These are phyloP conservation scores for Lactuca saligna DNA, from an alignment of 129 eudicot species.

Conservation along the genomic window DNA sequence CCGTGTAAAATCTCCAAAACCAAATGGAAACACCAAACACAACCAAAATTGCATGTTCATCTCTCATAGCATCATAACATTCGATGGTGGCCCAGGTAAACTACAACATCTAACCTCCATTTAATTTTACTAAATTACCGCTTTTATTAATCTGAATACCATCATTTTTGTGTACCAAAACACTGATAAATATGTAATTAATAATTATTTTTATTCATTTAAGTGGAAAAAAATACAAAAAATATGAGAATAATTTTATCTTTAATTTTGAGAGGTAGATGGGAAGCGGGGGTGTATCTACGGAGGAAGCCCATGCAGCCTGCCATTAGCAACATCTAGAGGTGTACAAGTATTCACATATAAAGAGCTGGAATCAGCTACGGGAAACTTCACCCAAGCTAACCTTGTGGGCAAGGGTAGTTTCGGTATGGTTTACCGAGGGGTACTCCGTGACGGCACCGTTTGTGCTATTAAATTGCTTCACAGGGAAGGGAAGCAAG, in stretches of 20 bases:
- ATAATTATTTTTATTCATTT: too few species aligned
- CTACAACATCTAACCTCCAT: neutral
- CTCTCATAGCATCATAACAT: constrained; percentile 55
- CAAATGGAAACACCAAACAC: constrained; percentile 19
- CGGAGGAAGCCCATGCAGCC: constrained; percentile 42
- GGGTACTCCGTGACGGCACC: constrained; percentile 72
- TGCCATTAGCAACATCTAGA: constrained; percentile 40
- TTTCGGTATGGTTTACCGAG: constrained; percentile 69
- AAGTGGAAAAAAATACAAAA: too few species aligned
- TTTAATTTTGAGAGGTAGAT: constrained; percentile 22
- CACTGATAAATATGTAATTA: too few species aligned
- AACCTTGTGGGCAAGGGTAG: constrained; percentile 77
- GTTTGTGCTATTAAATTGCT: constrained; percentile 69
- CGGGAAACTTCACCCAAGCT: constrained; percentile 51
- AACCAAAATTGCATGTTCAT: constrained; percentile 53
- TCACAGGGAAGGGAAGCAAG: constrained; percentile 74
- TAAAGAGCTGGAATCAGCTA: constrained; percentile 75
- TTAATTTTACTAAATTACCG: neutral
- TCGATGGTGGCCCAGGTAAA: constrained; percentile 60
- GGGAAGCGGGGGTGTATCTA: constrained; percentile 56
- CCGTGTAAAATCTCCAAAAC: constrained; percentile 43
- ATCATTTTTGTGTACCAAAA: too few species aligned
- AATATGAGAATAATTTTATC: too few species aligned
- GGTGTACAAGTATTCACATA: constrained; percentile 86
- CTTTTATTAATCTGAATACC: neutral